Conservation (phyloP, 192 early-diverging fungal genomes). For the Phycomyces nitens region DNA sequence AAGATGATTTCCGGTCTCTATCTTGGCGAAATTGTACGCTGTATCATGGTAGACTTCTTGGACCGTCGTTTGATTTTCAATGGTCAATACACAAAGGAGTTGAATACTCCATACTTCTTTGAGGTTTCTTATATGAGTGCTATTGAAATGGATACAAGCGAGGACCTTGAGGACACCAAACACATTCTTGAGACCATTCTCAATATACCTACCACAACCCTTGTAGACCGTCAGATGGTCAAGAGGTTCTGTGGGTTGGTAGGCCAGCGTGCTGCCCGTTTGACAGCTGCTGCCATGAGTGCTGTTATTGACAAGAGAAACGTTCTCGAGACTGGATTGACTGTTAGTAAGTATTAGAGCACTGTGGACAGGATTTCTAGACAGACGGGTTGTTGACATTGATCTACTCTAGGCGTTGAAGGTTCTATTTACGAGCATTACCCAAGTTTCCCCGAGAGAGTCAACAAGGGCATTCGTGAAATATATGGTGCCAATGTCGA, state of each 20-base stretch:
- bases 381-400: too few relatives aligned
- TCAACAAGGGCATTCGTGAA: conserved; percentile 17
- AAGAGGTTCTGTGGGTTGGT: conserved; percentile 78
- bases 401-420: conserved; percentile 56
- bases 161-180: conserved; percentile 61
- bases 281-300: conserved; percentile 67
- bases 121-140: conserved; percentile 69
- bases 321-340: conserved; percentile 23
- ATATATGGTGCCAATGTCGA: conserved; percentile 28
- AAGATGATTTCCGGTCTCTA: conserved; percentile 95
- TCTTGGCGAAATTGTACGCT: conserved; percentile 84
- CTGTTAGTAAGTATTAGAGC: conserved; percentile 40
- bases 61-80: conserved; percentile 77
- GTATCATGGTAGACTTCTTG: conserved; percentile 75
- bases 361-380: conserved; percentile 36
- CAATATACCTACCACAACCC: conserved; percentile 62
- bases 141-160: conserved; percentile 65
- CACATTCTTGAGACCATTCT: conserved; percentile 73
- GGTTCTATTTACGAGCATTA: conserved; percentile 64
- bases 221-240: conserved; percentile 77
- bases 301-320: conserved; percentile 58
- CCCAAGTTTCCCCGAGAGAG: conserved; percentile 42
- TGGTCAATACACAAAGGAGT: conserved; percentile 53
- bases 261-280: conserved; percentile 78
- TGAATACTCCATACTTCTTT: conserved; percentile 75